phyloP scores from a whole-genome alignment of 768 basidiomycete species.

The Lactifluus echinatus region DNA sequence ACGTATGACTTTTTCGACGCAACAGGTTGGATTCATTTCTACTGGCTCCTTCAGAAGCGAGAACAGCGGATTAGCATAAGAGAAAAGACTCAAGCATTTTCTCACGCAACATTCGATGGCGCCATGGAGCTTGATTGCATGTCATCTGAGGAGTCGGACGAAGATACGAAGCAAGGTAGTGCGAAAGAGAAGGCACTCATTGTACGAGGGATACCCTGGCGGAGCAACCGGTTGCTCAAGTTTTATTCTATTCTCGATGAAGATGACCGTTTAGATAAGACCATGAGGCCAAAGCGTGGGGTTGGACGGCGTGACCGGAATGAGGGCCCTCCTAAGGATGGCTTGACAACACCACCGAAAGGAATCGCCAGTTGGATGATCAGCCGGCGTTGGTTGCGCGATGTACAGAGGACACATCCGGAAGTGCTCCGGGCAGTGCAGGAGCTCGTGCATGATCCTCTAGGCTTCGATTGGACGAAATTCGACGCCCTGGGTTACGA shows the following conservation, averaged over 20 bases:
- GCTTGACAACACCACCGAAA: conserved; percentile 48
- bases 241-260: conserved; percentile 58
- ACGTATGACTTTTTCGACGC: conserved; percentile 24
- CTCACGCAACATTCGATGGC: conserved; percentile 58
- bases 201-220: conserved; percentile 56
- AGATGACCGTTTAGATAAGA: conserved; percentile 39
- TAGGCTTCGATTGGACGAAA: conserved; percentile 42
- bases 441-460: conserved; percentile 38
- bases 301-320: conserved; percentile 46
- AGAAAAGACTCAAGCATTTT: conserved; percentile 42
- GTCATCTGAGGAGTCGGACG: conserved; percentile 72
- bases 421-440: conserved; percentile 39
- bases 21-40: neutral
- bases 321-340: conserved; percentile 48
- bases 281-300: conserved; percentile 47
- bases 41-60: conserved; percentile 45
- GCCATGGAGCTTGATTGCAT: conserved; percentile 69
- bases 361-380: conserved; percentile 71
- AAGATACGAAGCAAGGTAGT: conserved; percentile 31
- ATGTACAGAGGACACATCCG: conserved; percentile 34
- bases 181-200: conserved; percentile 34
- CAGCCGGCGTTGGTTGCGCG: conserved; percentile 52
- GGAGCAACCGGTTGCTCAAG: conserved; percentile 52
- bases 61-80: conserved; percentile 54
- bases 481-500: conserved; percentile 48